Base-by-base conservation (phyloP, 495 filamentous ascomycete species). In the Penicillium angulare region DNA sequence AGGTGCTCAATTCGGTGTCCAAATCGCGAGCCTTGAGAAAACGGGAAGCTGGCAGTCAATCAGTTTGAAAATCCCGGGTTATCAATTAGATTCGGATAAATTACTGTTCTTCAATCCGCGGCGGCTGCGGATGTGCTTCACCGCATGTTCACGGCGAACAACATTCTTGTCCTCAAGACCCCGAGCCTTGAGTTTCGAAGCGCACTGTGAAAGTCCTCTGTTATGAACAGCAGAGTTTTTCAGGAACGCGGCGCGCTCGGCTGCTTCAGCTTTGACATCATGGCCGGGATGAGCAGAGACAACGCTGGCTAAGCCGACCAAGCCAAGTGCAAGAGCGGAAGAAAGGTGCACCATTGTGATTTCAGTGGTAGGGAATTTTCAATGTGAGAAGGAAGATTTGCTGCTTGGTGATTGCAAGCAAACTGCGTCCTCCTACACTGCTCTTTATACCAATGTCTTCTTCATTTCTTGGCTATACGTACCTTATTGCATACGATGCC, bases 201-300 rank as follows among this genome's bases (percentile, higher is more conserved):
- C 66, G 59, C 78, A 82, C 51, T 79, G 76, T 31, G 55, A 53
- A 31, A 79, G 62, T 36, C 74, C 70, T 42, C 68, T 71, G 24
- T 69, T 56, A 31, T 71, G 67, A 12, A 66, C 18, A 18, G 52
- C 49, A 7, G 64, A 58, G 5, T 45, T 49, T 52, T 66, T 63
- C 45, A 81, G 53, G 50, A 72, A 76, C 0, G 62, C 60, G 29
- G 67, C 66, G 32, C 74, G 77, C 59, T 78, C 73, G 8, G 67
- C 69, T 20, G 69, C 59, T 56, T 80, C 76, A 12, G 69, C 65
- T 40, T 59, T 61, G 56, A 70, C 50, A 47, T 79, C 69, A 33
- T 80, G 75, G 43, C 78, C 78, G 2, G 77, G 77, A 39, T 80
- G 77, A 22, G 74, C 73, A 33, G 59, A 59, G 4, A 49, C 59